Evolutionary conservation across 305 asterid genomes (phyloP), one percentile per base, ranked within the genome.

Genomic region (Solanum hybrid): DNA sequence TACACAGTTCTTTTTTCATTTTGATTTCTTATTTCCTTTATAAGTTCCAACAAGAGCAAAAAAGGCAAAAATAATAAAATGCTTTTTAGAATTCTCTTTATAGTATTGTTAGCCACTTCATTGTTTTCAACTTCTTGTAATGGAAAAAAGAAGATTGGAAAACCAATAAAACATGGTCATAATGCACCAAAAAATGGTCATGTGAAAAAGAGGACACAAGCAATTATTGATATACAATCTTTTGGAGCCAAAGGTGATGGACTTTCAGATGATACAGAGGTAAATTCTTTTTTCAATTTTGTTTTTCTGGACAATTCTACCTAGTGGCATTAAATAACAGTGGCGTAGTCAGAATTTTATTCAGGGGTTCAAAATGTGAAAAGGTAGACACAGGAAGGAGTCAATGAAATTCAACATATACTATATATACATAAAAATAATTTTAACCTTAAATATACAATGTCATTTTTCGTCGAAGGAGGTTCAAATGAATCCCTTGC

Each of bases 171-270:
- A 33, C 38, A 20, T 38, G 57, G 70, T 45, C 15, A 85, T 26
- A 32, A 45, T 26, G 24, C 41, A 9, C 68, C 86, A 38, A 80
- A 37, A 80, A 80, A 38, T 24, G 34, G 31, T 29, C 57, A 83
- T 41, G 10, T 51, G 76, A 31, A 5, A 3, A 84, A 31, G 20
- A 84, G 12, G 12, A n/a, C 41, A 17, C 89, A 29, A 7, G 88
- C 87, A 39, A 86, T 94, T 38, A 90, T 94, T 39, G 91, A 96
- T 91, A 93, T 96, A 31, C 96, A 96, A 27, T 90, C 86, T 86
- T 97, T 95, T 89, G 98, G 99, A 91, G 98, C 99, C 87, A 95
- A 90, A 91, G 96, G 94, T n/a, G 95, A 96, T 33, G 95, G 93
- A 26, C 89, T 85, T 41, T 79, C 93, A 10, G 97, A 97, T 90